phyloP scores from a whole-genome alignment of 23 red algal genomes.

The Gracilaria caudata region DNA sequence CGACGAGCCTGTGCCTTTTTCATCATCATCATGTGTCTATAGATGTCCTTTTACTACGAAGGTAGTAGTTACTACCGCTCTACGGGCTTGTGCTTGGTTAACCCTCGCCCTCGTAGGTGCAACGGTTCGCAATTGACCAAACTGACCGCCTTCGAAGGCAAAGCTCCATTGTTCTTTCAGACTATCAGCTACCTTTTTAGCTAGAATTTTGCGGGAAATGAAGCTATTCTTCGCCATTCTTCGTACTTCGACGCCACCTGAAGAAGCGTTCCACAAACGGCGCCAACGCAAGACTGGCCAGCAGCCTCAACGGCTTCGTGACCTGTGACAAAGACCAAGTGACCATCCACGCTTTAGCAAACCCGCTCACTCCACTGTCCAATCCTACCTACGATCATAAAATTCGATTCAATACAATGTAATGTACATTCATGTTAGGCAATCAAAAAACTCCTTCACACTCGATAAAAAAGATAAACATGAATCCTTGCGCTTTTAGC shows the following conservation, averaged over 20 bases:
- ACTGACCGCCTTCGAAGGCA: too few species aligned
- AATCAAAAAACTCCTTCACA: conserved; percentile 9
- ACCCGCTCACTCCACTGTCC: conserved; percentile 31
- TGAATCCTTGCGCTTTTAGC: conserved; percentile 17
- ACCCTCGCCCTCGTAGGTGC: too few species aligned
- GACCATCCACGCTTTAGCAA: conserved; percentile 85
- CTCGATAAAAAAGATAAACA: background rate
- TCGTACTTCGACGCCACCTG: background rate
- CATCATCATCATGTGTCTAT: too few species aligned
- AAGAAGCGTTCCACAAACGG: conserved; percentile 71
- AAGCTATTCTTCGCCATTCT: background rate
- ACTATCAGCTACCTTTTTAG: too few species aligned
- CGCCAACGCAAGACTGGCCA: conserved; percentile 56
- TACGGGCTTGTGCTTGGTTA: too few species aligned
- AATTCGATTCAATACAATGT: conserved; percentile 24
- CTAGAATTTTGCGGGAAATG: too few species aligned
- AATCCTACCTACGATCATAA: conserved; percentile 49
- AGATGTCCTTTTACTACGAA: too few species aligned
- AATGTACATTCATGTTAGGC: conserved; percentile 23
- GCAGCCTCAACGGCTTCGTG: conserved; percentile 82
- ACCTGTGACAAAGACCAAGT: conserved; percentile 84
- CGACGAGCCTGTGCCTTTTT: too few species aligned
- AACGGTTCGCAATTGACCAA: too few species aligned
- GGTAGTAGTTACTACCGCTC: too few species aligned
- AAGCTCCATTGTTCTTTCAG: too few species aligned